These are phyloP conservation scores for Austroboletus festivus DNA, from an alignment of 768 basidiomycete species.

Conservation along the genomic window DNA sequence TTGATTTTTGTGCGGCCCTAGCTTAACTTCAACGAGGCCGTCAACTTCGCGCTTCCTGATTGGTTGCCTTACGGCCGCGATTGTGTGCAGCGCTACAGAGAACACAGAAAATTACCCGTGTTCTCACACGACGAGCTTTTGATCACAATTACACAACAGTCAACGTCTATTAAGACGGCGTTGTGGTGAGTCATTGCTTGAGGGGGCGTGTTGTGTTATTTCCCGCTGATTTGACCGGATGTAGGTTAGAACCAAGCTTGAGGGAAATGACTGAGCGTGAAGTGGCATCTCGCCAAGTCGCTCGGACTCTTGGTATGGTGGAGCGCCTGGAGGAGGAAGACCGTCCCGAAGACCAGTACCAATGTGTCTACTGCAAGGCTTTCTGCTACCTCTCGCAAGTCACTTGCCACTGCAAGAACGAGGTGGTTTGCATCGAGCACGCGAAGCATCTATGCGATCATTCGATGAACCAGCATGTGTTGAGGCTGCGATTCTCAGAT, in stretches of 20 bases:
- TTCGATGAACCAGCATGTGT: slow-evolving; percentile 48
- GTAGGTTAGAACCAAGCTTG: slow-evolving; percentile 80
- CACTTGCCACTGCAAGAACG: slow-evolving; percentile 72
- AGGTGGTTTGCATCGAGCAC: slow-evolving; percentile 87
- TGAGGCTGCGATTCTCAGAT: slow-evolving; percentile 83
- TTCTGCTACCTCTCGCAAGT: slow-evolving; percentile 96
- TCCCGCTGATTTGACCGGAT: slow-evolving; percentile 16
- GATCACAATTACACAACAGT: slow-evolving; percentile 96
- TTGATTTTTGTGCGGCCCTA: slow-evolving; percentile 37
- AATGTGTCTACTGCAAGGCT: slow-evolving; percentile 88
- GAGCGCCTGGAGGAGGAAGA: slow-evolving; percentile 79
- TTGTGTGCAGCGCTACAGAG: slow-evolving; percentile 86
- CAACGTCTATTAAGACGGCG: slow-evolving; percentile 87
- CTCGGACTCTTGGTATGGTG: slow-evolving; percentile 55
- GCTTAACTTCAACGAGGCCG: slow-evolving; percentile 99
- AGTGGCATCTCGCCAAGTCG: slow-evolving; percentile 57
- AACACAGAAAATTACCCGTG: slow-evolving; percentile 89
- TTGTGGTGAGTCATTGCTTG: slow-evolving; percentile 63
- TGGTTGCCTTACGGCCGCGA: slow-evolving; percentile 88
- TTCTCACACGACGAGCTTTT: slow-evolving; percentile 98
- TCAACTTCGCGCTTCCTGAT: slow-evolving; percentile 95
- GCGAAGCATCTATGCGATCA: slow-evolving; percentile 72
- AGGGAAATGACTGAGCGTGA: slow-evolving; percentile 90
- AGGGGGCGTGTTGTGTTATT: slow-evolving; percentile 12
- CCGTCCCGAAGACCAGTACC: slow-evolving; percentile 90